A percentile compares a stretch with the other conserved stretches of the same genome.
phyloP scores from a whole-genome alignment of 139 green algal genomes.

The Chlorella sp. region DNA sequence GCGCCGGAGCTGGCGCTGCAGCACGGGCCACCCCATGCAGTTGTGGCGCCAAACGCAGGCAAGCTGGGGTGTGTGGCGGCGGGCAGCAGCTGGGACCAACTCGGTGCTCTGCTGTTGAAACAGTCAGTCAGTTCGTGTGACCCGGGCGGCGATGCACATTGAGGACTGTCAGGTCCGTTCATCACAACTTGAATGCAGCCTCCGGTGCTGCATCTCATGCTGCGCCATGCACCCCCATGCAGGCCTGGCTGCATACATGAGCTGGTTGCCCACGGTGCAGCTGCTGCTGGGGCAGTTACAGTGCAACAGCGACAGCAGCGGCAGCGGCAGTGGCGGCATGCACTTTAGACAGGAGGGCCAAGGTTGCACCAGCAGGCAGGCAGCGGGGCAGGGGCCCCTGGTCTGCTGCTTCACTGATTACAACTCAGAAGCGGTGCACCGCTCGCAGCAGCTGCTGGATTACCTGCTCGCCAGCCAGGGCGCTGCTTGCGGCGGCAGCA shows the following conservation, averaged over 20 bases:
- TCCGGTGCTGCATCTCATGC: too few relatives aligned
- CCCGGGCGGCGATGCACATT: too few relatives aligned
- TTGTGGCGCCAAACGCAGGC: conserved; percentile 45
- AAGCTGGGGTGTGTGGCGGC: too few relatives aligned
- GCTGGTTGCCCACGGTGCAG: conserved; percentile 48
- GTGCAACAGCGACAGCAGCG: not conserved
- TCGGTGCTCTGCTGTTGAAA: too few relatives aligned
- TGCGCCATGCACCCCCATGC: not conserved
- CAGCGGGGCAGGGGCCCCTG: not conserved
- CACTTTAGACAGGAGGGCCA: not conserved
- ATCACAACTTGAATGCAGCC: too few relatives aligned
- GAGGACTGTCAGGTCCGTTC: too few relatives aligned
- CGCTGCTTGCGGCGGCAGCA: conserved; percentile 11
- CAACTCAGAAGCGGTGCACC: conserved; percentile 23
- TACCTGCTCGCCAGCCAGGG: not conserved
- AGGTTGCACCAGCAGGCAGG: too few relatives aligned
- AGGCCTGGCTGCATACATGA: conserved; percentile 48
- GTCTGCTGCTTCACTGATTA: conserved; percentile 37
- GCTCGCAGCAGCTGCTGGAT: conserved; percentile 1
- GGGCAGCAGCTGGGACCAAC: too few relatives aligned
- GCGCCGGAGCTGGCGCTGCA: conserved; percentile 13
- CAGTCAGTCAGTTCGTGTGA: too few relatives aligned
- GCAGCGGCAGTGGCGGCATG: not conserved
- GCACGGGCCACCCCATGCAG: conserved; percentile 8
- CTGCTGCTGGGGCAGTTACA: conserved; percentile 2